Evolutionary conservation across 805 yeast species (phyloP), one percentile per base, ranked within the genome.

Genomic region (Yarrowia porcina): DNA sequence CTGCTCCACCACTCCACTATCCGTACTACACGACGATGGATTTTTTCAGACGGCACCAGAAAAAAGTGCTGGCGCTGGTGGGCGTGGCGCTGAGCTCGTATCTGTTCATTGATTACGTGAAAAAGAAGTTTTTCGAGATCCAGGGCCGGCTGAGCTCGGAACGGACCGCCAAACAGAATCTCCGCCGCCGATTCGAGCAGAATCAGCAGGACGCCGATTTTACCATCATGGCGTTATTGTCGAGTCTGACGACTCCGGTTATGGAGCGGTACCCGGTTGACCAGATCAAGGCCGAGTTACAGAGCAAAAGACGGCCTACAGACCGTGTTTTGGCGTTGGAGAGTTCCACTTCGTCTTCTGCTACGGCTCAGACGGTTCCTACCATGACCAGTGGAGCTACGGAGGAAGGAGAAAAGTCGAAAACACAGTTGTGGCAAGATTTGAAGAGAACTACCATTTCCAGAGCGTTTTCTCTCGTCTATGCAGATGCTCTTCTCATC

Each of bases 201-300:
- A 93, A 97, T 11, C 97, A 92, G 70, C 86, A 86, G 68, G 98
- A 93, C 74, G 89, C 97, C 50, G 80, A 88, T 60, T 85, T 84
- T 76, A 93, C 97, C 0, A 83, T 92, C 60, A 79, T 89, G 71
- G 92, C 96, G 4, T 79, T 93, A 65, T 77, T 89, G 54, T 96
- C 97, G 1, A 89, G 90, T 4, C 76, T 92, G 44, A 80, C 86
- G 6, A 80, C 80, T 30, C 90, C 89, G 15, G 80, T 90, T 8
- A 74, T 85, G 64, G 82, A 80, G 20, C 77, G 77, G 62, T 77
- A 87, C 65, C 86, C 89, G 7, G 92, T 89, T 21, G 96, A 90
- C 69, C 77, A 80, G 56, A 85, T 88, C 66, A 88, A 96, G 1
- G 80, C 80, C 64, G 86, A 87, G 44, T 78, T 89, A 65, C 87